Percentiles rank a stretch among this genome's conserved stretches.
phyloP scores from a whole-genome alignment of 441 rosid genomes.

The Populus hybrid region DNA sequence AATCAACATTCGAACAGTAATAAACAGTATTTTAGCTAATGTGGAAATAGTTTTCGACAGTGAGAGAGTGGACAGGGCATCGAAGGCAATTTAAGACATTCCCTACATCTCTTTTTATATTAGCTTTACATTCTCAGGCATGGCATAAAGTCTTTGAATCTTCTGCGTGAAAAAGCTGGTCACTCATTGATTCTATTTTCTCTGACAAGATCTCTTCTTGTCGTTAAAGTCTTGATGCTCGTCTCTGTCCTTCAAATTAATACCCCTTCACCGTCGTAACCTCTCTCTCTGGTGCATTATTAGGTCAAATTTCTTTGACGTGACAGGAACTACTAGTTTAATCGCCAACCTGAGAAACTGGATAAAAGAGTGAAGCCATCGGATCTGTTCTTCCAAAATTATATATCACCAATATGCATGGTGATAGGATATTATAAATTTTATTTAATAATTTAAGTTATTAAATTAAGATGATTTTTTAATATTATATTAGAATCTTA shows the following conservation, averaged over 20 bases:
- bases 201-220: constrained; percentile 34
- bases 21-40: neutral
- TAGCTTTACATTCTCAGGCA: neutral
- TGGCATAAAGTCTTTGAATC: neutral
- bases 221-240: constrained; percentile 27
- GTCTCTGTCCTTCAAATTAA: constrained; percentile 5
- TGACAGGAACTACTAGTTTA: constrained; percentile 8
- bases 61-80: neutral
- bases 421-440: no score
- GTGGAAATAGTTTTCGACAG: neutral
- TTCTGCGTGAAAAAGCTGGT: constrained; percentile 20
- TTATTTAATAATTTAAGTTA: no score
- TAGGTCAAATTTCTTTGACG: neutral
- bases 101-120: neutral
- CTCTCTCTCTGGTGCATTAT: constrained; percentile 3
- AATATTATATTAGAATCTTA: no score
- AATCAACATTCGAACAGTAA: neutral
- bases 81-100: constrained; percentile 16
- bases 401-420: no score
- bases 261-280: neutral
- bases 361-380: neutral
- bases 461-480: no score
- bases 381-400: no score
- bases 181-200: constrained; percentile 1
- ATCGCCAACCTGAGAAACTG: neutral